Evolutionary conservation across 139 green algal species (phyloP), one percentile per base, ranked within the genome.

Genomic region (Micromonas commoda): DNA sequence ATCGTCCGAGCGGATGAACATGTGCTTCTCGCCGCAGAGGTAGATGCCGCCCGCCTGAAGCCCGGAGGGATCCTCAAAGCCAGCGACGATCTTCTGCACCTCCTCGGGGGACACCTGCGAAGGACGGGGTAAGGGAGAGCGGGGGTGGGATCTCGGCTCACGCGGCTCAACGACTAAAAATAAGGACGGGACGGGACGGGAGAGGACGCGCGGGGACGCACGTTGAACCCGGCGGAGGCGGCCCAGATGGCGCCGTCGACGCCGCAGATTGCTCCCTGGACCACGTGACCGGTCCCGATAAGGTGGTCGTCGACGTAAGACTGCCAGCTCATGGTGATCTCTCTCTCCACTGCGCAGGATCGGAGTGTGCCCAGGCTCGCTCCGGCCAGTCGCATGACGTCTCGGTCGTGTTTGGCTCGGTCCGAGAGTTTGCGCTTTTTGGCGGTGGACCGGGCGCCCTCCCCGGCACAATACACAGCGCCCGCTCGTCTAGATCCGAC

Each of bases 271-370:
- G 66, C 66, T 4, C 28, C 66, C 21, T 73, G 66, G 66, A 28
- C 13, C 33, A 73, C 34, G 28, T 39, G 26, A 4, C 66, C 66
- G 13, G 66, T 73, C 13, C 28, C 66, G 6, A 73, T n/a, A 39
- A 73, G 66, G n/a, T 73, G 33, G 33, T 73, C 33, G 66, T 73
- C 66, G 21, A 73, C 66, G 66, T 73, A 73, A 5, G 66, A 60
- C 34, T 73, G 66, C 66, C 66, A 73, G 28, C 23, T 38, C 66
- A 73, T 73, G 5, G 23, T 73, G 45, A n/a, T n/a, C n/a, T n/a
- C n/a, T n/a, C n/a, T n/a, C n/a, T n/a, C n/a, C n/a, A n/a, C n/a
- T n/a, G n/a, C n/a, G n/a, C n/a, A n/a, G n/a, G n/a, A n/a, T n/a
- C n/a, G n/a, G n/a, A n/a, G n/a, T n/a, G n/a, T n/a, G n/a, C n/a